phyloP scores from a whole-genome alignment of 2,329 filamentous ascomycete genomes.

The Curvularia sp. region DNA sequence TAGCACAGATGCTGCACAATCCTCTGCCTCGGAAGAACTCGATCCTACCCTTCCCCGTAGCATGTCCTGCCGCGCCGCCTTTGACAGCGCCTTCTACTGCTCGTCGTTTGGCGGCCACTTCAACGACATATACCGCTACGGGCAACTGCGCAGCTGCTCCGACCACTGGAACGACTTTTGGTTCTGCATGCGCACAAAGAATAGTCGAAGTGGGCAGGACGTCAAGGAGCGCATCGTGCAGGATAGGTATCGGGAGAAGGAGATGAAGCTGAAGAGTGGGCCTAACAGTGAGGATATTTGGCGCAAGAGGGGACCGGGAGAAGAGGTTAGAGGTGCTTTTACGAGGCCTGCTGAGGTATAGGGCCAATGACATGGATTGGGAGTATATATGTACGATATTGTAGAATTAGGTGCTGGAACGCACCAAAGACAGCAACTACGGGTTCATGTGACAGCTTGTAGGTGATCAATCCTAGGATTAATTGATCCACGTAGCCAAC shows the following conservation, averaged over 20 bases:
- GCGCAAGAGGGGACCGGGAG: constrained; percentile 67
- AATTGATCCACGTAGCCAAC: too few species aligned
- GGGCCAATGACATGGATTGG: neutral
- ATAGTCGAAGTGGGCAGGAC: constrained; percentile 63
- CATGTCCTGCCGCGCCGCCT: constrained; percentile 89
- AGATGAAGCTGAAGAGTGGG: constrained; percentile 69
- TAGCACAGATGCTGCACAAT: constrained; percentile 1
- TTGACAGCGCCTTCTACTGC: constrained; percentile 95
- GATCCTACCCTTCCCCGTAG: constrained; percentile 67
- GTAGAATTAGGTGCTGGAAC: neutral
- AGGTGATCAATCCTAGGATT: too few species aligned
- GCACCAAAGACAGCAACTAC: too few species aligned
- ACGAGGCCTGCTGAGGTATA: constrained; percentile 18
- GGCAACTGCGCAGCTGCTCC: constrained; percentile 75
- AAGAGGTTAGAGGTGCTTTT: constrained; percentile 40
- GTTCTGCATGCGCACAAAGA: constrained; percentile 90
- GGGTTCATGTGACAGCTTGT: too few species aligned
- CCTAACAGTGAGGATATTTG: constrained; percentile 90
- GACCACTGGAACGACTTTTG: constrained; percentile 94
- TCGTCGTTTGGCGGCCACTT: constrained; percentile 90
- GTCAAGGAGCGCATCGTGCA: constrained; percentile 65
- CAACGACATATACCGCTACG: constrained; percentile 88
- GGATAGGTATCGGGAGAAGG: constrained; percentile 72
- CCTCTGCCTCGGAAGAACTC: constrained; percentile 23
- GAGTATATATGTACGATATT: neutral